phyloP scores from a whole-genome alignment of 345 rosid species.

The Populus deltoides region DNA sequence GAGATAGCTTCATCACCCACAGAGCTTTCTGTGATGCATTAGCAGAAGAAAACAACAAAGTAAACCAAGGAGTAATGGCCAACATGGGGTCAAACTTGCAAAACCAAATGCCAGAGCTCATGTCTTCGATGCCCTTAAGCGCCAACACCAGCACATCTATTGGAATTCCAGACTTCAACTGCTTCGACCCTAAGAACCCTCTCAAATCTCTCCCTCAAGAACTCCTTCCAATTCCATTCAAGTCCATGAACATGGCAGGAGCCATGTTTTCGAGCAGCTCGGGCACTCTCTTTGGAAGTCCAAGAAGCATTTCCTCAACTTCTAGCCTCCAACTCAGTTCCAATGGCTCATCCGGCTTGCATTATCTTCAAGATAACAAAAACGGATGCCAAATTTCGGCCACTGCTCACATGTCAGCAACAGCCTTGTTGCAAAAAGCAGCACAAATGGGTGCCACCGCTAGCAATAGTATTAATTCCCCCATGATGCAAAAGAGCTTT shows the following conservation, averaged over 20 bases:
- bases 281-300: constrained; percentile 45
- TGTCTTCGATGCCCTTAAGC: constrained; percentile 35
- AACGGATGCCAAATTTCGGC: constrained; percentile 34
- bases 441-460: constrained; percentile 75
- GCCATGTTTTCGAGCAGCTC: constrained; percentile 59
- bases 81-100: constrained; percentile 31
- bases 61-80: constrained; percentile 50
- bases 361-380: constrained; percentile 46
- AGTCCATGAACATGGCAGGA: constrained; percentile 43
- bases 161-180: constrained; percentile 41
- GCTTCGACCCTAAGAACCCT: constrained; percentile 43
- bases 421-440: constrained; percentile 62
- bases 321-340: constrained; percentile 63
- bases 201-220: constrained; percentile 56
- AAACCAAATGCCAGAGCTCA: constrained; percentile 45
- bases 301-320: constrained; percentile 41
- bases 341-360: constrained; percentile 39
- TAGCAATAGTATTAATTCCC: constrained; percentile 57
- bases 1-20: constrained; percentile 68
- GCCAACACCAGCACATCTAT: constrained; percentile 18
- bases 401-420: constrained; percentile 61
- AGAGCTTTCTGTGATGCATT: constrained; percentile 74
- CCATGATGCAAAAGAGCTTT: constrained; percentile 68
- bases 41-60: constrained; percentile 71
- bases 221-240: constrained; percentile 48